These are phyloP conservation scores for Volvariella surrecta DNA, from an alignment of 1,284 basidiomycete genomes.

Conservation along the genomic window DNA sequence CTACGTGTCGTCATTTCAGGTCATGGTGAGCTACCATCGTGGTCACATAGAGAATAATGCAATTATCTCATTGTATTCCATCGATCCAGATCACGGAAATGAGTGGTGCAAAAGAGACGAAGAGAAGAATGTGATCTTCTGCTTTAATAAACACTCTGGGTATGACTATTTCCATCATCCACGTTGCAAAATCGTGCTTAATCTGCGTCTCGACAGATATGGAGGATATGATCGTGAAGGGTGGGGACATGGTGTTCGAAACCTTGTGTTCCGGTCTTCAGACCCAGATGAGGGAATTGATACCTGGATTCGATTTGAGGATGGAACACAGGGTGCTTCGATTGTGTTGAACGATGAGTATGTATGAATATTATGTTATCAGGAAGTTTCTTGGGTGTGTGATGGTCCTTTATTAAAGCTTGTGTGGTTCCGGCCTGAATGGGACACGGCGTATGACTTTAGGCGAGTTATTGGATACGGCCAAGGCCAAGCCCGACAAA, in stretches of 20 bases:
- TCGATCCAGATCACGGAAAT: constrained; percentile 52
- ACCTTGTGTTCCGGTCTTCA: constrained; percentile 46
- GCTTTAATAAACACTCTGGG: constrained; percentile 69
- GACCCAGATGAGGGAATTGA: constrained; percentile 35
- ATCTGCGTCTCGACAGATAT: constrained; percentile 31
- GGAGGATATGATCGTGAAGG: constrained; percentile 46
- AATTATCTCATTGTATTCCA: too few species aligned
- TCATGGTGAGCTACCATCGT: constrained; percentile 35
- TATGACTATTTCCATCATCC: constrained; percentile 20
- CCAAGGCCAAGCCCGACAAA: too few species aligned
- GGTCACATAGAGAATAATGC: neutral
- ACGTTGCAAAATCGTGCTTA: neutral
- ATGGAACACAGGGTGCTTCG: constrained; percentile 35
- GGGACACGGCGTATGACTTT: too few species aligned
- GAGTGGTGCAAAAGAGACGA: constrained; percentile 66
- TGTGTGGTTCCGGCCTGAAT: too few species aligned
- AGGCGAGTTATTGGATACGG: too few species aligned
- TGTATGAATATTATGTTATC: constrained; percentile 10
- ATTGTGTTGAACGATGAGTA: constrained; percentile 23
- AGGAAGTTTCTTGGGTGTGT: too few species aligned
- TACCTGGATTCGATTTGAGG: constrained; percentile 56
- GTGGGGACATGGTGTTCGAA: constrained; percentile 62
- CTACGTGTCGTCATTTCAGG: constrained; percentile 58
- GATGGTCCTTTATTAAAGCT: too few species aligned
- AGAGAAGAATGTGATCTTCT: constrained; percentile 53